These are phyloP conservation scores for Albizia julibrissin DNA, from an alignment of 306 rosid species.

Conservation along the genomic window DNA sequence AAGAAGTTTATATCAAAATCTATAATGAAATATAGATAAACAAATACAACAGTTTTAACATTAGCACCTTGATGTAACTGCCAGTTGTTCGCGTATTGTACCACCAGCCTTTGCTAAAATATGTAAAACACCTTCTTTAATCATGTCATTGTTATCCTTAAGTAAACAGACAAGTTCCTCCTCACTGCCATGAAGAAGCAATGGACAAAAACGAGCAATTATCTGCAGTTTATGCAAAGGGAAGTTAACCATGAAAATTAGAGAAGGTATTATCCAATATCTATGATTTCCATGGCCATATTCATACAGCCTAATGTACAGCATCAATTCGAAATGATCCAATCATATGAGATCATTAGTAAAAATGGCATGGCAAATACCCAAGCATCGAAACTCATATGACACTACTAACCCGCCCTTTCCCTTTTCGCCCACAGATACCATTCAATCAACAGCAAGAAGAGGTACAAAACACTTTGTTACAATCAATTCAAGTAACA, in stretches of 20 bases:
- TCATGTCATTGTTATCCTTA: conserved; percentile 75
- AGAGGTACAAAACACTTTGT: not conserved
- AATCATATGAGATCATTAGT: not conserved
- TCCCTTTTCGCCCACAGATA: not conserved
- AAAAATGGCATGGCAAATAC: not conserved
- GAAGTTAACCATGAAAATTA: conserved; percentile 16
- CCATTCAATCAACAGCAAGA: conserved; percentile 3
- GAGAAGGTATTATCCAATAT: not conserved
- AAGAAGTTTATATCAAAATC: not conserved
- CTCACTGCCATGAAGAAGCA: conserved; percentile 77
- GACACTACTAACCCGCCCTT: not conserved
- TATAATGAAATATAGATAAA: not conserved
- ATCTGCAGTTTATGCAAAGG: conserved; percentile 54
- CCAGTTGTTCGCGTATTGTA: conserved; percentile 81
- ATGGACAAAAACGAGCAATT: conserved; percentile 89
- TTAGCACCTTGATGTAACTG: conserved; percentile 71
- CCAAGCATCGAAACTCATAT: not conserved
- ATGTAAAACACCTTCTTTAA: conserved; percentile 84
- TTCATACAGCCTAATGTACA: conserved; percentile 2
- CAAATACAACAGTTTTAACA: conserved; percentile 3
- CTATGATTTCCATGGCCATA: conserved; percentile 19
- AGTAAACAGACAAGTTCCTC: conserved; percentile 79
- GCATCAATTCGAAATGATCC: not conserved
- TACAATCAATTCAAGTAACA: conserved; percentile 1
- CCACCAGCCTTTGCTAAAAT: conserved; percentile 93